Evolutionary conservation across 2,329 filamentous ascomycete genomes (phyloP).

Genomic region (Neophaeococcomyces aloes): DNA sequence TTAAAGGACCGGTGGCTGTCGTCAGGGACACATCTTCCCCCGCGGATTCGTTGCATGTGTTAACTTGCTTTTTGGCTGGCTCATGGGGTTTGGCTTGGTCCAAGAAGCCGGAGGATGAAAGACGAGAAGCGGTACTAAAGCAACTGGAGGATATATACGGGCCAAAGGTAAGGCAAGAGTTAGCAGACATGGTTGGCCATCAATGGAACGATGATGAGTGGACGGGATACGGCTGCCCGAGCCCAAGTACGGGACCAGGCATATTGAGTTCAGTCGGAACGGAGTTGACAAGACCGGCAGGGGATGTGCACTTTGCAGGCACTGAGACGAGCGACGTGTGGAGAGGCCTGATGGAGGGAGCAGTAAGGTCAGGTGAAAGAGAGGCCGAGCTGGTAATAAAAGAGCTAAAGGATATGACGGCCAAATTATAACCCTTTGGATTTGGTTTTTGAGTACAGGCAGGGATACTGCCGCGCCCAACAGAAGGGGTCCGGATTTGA

Average conservation of each 20-base stretch:
- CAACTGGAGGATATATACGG: conserved; percentile 8
- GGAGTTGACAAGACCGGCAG: conserved; percentile 27
- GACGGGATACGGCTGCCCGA: conserved; percentile 33
- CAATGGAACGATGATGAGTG: conserved; percentile 33
- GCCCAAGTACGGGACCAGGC: conserved; percentile 29
- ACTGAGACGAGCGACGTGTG: conserved; percentile 44
- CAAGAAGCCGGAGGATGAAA: conserved; percentile 11
- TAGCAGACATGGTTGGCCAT: conserved; percentile 18
- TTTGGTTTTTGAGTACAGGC: too few relatives aligned
- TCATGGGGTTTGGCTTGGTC: conserved; percentile 13
- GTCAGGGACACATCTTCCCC: conserved; percentile 36
- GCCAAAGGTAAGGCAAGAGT: neutral
- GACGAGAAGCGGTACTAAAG: conserved; percentile 10
- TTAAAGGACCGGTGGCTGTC: conserved; percentile 37
- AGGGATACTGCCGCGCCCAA: too few relatives aligned
- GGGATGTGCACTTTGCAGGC: conserved; percentile 44
- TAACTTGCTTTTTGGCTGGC: conserved; percentile 26
- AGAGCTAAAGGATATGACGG: neutral
- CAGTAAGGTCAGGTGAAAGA: conserved; percentile 39
- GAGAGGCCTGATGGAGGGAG: conserved; percentile 52
- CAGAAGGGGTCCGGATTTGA: too few relatives aligned
- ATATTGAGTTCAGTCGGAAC: conserved; percentile 28
- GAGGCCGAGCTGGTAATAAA: conserved; percentile 28
- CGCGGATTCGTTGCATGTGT: conserved; percentile 20
- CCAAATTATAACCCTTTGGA: neutral